These are phyloP conservation scores for Coemansia reversa DNA, from an alignment of 192 early-diverging fungal genomes.

Conservation along the genomic window DNA sequence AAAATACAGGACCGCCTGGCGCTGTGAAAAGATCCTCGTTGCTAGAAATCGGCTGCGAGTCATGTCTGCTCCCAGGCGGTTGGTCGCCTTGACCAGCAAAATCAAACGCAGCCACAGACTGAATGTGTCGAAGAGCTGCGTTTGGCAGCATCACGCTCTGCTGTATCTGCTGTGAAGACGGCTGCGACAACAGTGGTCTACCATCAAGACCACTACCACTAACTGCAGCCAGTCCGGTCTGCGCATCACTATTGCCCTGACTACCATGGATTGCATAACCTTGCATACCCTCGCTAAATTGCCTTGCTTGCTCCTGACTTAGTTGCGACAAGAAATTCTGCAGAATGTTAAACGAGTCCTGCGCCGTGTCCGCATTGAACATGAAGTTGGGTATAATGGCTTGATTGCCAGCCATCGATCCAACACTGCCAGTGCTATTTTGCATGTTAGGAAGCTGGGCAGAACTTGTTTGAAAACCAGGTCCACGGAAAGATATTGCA, in stretches of 20 bases:
- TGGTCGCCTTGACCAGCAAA: conserved; percentile 4
- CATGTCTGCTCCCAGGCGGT: conserved; percentile 28
- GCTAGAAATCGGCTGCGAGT: conserved; percentile 46
- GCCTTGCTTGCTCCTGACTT: conserved; percentile 43
- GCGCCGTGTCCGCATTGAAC: conserved; percentile 40
- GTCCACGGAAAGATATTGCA: background rate
- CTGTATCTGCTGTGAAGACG: conserved; percentile 1
- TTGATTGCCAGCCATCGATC: background rate
- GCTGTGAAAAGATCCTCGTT: conserved; percentile 46
- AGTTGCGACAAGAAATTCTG: conserved; percentile 50
- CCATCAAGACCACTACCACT: background rate
- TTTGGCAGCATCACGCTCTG: conserved; percentile 17
- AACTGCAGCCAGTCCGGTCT: background rate
- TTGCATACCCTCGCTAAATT: conserved; percentile 44
- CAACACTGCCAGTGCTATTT: background rate
- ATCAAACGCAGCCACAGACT: conserved; percentile 19
- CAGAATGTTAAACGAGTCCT: conserved; percentile 46
- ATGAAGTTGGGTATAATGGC: conserved; percentile 22
- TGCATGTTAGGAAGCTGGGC: background rate
- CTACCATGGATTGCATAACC: conserved; percentile 37
- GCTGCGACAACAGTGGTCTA: background rate
- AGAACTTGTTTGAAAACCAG: background rate
- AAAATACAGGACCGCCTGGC: conserved; percentile 20
- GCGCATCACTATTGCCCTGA: background rate
- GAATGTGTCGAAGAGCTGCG: conserved; percentile 35